Evolutionary conservation across 2,329 filamentous ascomycete species (phyloP), one percentile per base, ranked within the genome.

Genomic region (Penicillium occitanis): DNA sequence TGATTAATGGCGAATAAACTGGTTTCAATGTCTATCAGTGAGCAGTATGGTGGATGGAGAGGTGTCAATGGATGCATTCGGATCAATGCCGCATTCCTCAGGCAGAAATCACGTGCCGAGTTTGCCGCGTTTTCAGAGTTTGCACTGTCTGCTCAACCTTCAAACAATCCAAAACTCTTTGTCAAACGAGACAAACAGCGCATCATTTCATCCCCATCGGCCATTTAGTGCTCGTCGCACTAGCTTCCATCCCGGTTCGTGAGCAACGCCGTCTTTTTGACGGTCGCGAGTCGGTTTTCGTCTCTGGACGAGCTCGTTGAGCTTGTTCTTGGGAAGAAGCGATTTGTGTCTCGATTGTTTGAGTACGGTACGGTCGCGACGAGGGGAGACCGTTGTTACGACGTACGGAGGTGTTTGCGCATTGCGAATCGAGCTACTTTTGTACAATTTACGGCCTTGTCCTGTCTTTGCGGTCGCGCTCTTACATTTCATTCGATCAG

Each of bases 131-230:
- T 55, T n/a, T 61, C 58, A 61, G 59, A 67, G 75, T 78, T 78
- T 78, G 76, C 76, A 78, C 66, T 78, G 76, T 78, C 76, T 78
- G 76, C 69, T 71, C 67, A 68, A 71, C 61, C 72, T 78, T 77
- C 77, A 78, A 78, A 78, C 76, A 70, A 69, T 72, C 68, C 75
- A 77, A 78, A 78, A 22, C 33, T 30, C 44, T 25, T 37, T 59
- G 48, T 35, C 66, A 67, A 69, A 68, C 66, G 51, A 65, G 65
- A 60, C 67, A 68, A 68, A 67, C 65, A 67, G 19, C 63, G 40
- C 64, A 68, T 67, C 62, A 68, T 62, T 62, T 25, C 25, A 25
- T 13, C 42, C 46, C 62, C 62, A 65, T 51, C 44, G 28, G 19
- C 61, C 22, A 25, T 25, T 51, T 40, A 42, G 37, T 8, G 30